These are phyloP conservation scores for Magnaporthiopsis poae DNA, from an alignment of 2,329 filamentous ascomycete species.

Conservation along the genomic window DNA sequence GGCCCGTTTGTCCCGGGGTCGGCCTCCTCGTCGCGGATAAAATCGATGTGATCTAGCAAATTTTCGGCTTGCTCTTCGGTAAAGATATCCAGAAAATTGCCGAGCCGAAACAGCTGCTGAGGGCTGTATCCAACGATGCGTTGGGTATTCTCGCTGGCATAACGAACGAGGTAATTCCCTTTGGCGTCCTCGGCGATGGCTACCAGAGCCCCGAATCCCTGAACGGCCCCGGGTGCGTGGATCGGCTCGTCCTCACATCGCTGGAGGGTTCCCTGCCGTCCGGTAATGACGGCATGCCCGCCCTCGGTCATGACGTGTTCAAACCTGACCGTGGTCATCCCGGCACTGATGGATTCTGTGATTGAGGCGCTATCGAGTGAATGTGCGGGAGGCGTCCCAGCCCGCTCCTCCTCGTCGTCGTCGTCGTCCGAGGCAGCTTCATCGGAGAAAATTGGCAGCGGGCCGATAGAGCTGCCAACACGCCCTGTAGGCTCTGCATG, in stretches of 20 bases:
- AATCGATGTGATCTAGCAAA: conserved; percentile 76
- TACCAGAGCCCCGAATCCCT: conserved; percentile 69
- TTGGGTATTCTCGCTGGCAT: conserved; percentile 73
- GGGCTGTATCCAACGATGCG: conserved; percentile 68
- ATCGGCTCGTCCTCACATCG: conserved; percentile 87
- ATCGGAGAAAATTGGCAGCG: conserved; percentile 21
- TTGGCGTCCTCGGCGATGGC: conserved; percentile 62
- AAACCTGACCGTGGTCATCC: conserved; percentile 62
- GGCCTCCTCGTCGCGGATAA: conserved; percentile 71
- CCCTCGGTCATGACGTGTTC: conserved; percentile 66
- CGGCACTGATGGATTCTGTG: conserved; percentile 22
- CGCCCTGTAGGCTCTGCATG: conserved; percentile 34
- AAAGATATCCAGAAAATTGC: conserved; percentile 73
- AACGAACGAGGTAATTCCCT: conserved; percentile 58
- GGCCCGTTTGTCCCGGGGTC: conserved; percentile 68
- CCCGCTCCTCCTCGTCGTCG: conserved; percentile 9
- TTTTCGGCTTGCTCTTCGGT: conserved; percentile 77
- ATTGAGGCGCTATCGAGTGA: conserved; percentile 8
- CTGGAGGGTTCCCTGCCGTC: conserved; percentile 62
- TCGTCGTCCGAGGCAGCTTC: conserved; percentile 16
- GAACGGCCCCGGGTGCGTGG: conserved; percentile 71
- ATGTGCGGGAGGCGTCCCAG: conserved; percentile 1
- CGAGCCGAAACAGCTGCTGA: conserved; percentile 60
- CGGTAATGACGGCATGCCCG: conserved; percentile 75
- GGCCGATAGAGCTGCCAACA: conserved; percentile 18